phyloP scores from a whole-genome alignment of 2,329 filamentous ascomycete species.

The Epichloe gansuensis region DNA sequence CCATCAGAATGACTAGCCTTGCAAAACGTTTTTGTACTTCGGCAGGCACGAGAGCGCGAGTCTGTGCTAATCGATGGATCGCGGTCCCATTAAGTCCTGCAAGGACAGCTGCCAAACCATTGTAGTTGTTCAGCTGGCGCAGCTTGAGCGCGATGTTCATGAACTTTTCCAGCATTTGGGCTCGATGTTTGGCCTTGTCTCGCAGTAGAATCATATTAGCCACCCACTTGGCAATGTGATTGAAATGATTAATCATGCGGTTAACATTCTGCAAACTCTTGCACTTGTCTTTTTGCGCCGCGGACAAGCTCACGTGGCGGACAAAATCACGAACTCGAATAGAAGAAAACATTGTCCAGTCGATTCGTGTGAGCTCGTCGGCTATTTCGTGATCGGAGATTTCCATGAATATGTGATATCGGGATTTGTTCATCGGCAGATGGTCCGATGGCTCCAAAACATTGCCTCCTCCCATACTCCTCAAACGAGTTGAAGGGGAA shows the following conservation, averaged over 20 bases:
- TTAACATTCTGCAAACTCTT: slow-evolving; percentile 76
- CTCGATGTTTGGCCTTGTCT: slow-evolving; percentile 92
- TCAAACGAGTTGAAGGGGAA: slow-evolving; percentile 57
- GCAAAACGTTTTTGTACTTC: slow-evolving; percentile 74
- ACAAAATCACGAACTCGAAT: slow-evolving; percentile 89
- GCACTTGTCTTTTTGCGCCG: slow-evolving; percentile 60
- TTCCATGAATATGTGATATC: slow-evolving; percentile 86
- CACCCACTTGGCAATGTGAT: slow-evolving; percentile 73
- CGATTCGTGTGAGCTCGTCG: slow-evolving; percentile 84
- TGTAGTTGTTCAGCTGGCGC: slow-evolving; percentile 92
- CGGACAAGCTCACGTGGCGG: slow-evolving; percentile 70
- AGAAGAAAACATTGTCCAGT: slow-evolving; percentile 96
- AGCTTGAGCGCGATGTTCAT: slow-evolving; percentile 82
- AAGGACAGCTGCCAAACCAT: slow-evolving; percentile 84
- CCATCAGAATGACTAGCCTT: slow-evolving; percentile 82
- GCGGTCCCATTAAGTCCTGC: slow-evolving; percentile 84
- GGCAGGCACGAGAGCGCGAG: slow-evolving; percentile 59
- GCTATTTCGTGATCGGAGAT: slow-evolving; percentile 76
- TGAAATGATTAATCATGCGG: slow-evolving; percentile 88
- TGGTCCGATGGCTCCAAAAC: slow-evolving; percentile 58
- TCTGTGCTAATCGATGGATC: slow-evolving; percentile 72
- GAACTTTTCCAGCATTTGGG: slow-evolving; percentile 85
- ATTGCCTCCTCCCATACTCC: slow-evolving; percentile 71
- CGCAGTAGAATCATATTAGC: slow-evolving; percentile 75
- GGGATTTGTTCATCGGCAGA: slow-evolving; percentile 64